A percentile compares a stretch with the other conserved stretches of the same genome.
These are phyloP conservation scores for Phialocephala subalpina DNA, from an alignment of 2,329 filamentous ascomycete species.

Conservation along the genomic window DNA sequence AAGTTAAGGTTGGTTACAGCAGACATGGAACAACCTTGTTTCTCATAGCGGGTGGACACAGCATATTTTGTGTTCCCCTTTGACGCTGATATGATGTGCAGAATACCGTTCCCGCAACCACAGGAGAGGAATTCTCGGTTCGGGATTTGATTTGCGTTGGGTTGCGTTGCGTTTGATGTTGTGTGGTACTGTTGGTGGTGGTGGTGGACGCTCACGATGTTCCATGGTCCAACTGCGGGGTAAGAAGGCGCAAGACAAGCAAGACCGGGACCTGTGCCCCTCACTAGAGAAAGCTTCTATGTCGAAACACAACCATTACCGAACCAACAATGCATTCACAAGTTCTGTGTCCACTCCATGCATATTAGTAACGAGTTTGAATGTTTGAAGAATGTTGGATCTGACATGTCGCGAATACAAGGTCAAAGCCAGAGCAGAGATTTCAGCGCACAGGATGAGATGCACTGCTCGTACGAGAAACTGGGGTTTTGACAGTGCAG, in stretches of 20 bases:
- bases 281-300: neutral
- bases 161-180: neutral
- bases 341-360: neutral
- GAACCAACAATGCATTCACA: neutral
- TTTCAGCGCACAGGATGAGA: neutral
- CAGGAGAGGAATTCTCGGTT: neutral
- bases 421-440: neutral
- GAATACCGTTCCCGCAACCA: neutral
- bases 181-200: neutral
- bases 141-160: neutral
- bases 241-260: neutral
- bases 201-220: too few relatives aligned
- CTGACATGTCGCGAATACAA: neutral
- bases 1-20: constrained; percentile 1
- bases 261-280: neutral
- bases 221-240: neutral
- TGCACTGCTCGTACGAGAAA: constrained; percentile 6
- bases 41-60: neutral
- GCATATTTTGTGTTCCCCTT: constrained; percentile 7
- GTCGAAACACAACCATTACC: neutral
- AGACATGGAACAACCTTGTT: too few relatives aligned
- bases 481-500: neutral
- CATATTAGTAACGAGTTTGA: neutral
- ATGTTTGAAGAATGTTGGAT: neutral
- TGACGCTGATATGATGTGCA: neutral